phyloP scores from a whole-genome alignment of 768 basidiomycete genomes.

The Amanita inopinata region DNA sequence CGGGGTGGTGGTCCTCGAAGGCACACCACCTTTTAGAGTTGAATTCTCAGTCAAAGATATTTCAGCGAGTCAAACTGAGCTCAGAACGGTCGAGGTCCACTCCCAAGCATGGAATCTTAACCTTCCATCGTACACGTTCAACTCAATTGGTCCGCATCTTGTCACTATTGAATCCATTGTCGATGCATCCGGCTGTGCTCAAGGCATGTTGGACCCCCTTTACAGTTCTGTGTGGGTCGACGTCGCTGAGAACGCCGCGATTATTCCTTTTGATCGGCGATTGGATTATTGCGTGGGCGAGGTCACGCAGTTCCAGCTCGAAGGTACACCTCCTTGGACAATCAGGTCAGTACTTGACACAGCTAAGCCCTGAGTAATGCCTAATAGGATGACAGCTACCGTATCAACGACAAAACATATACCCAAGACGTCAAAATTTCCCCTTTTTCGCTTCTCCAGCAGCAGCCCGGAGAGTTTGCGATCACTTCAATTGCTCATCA shows the following conservation, averaged over 20 bases:
- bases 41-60: conserved; percentile 69
- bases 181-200: conserved; percentile 79
- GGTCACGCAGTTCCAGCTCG: conserved; percentile 81
- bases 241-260: conserved; percentile 93
- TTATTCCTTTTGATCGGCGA: conserved; percentile 72
- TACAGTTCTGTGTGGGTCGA: conserved; percentile 70
- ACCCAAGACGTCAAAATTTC: conserved; percentile 69
- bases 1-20: conserved; percentile 61
- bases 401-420: conserved; percentile 65
- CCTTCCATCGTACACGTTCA: conserved; percentile 62
- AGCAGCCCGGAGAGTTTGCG: conserved; percentile 75
- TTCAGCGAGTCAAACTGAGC: conserved; percentile 56
- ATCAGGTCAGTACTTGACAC: conserved; percentile 47
- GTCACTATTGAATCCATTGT: conserved; percentile 68
- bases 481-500: conserved; percentile 86
- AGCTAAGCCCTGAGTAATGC: not conserved
- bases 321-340: conserved; percentile 90
- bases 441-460: conserved; percentile 79
- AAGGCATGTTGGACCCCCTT: conserved; percentile 53
- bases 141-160: conserved; percentile 72
- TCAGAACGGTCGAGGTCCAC: conserved; percentile 40
- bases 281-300: conserved; percentile 88
- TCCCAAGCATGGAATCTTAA: conserved; percentile 60
- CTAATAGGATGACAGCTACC: conserved; percentile 43
- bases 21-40: conserved; percentile 79